Evolutionary conservation across 2,329 filamentous ascomycete species (phyloP), one percentile per base, ranked within the genome.

Genomic region (Fusarium haematococcum): DNA sequence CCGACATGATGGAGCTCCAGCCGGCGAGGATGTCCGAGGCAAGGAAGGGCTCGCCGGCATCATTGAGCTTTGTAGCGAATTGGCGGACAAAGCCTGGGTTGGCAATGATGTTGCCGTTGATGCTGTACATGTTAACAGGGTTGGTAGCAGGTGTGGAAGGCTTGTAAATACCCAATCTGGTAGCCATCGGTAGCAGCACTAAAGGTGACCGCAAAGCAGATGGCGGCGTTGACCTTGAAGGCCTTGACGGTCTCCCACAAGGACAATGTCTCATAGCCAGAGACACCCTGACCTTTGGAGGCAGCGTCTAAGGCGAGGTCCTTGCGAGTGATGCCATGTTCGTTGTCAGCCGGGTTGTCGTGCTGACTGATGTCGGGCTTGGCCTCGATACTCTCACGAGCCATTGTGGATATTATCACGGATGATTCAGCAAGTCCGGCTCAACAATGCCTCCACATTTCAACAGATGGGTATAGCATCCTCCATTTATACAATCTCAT

Each of bases 1-100:
- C 79, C 2, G 81, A 83, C 73, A 83, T 82, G 43, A 84, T 82
- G 13, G 82, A 81, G 37, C 83, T 80, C 83, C 84, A 85, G 0
- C 78, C 81, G 3, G 80, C 80, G 30, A 84, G 76, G 37, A 84
- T 81, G 45, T 79, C 79, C 0, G 81, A 81, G 2, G 73, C 75
- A 14, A 84, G 83, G 56, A 81, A 79, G 10, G 72, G 78, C 25
- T 79, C 67, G 5, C 80, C 80, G 3, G 67, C 62, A 9, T 73
- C 75, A n/a, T 67, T 72, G 9, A 52, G 33, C 18, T 58, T 37
- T 1, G 70, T 73, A 16, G 61, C 67, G 33, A 74, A 73, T 23
- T 74, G 50, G 4, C 20, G 30, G 3, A 74, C 63, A 3, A 74
- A 74, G 8, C 71, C 71, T 3, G 68, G 54, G 25, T 74, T 74